phyloP scores from a whole-genome alignment of 2,329 filamentous ascomycete species.

The Stemphylium lycopersici region DNA sequence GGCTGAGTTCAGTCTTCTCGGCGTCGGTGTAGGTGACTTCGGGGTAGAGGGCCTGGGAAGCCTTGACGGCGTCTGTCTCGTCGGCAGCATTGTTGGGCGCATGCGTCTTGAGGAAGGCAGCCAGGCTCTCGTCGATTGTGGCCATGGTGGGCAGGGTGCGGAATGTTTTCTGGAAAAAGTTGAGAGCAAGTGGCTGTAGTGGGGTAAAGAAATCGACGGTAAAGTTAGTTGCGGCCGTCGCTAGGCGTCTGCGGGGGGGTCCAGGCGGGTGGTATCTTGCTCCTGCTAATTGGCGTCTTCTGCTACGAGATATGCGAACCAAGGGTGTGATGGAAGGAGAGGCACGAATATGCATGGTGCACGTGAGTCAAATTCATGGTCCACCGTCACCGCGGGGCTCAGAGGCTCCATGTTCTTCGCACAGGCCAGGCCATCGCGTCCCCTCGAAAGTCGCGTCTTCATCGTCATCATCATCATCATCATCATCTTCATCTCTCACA shows the following conservation, averaged over 20 bases:
- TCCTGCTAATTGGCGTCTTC: constrained; percentile 25
- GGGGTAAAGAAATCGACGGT: constrained; percentile 41
- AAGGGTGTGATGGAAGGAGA: constrained; percentile 25
- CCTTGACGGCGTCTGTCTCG: constrained; percentile 49
- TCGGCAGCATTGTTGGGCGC: constrained; percentile 46
- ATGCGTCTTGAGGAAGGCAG: constrained; percentile 45
- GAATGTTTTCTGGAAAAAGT: constrained; percentile 38
- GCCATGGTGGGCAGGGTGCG: constrained; percentile 40
- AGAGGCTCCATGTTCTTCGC: constrained; percentile 16
- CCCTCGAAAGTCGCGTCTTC: constrained; percentile 11
- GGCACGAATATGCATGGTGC: constrained; percentile 31
- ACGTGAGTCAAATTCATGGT: constrained; percentile 42
- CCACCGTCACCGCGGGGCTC: constrained; percentile 35
- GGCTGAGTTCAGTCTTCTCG: constrained; percentile 85
- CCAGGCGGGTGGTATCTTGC: constrained; percentile 13
- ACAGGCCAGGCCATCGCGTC: constrained; percentile 25
- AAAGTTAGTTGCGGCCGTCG: constrained; percentile 22
- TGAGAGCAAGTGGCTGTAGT: constrained; percentile 33
- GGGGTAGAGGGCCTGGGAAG: constrained; percentile 69
- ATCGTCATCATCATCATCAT: background rate
- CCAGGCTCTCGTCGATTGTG: constrained; percentile 44
- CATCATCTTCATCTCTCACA: background rate
- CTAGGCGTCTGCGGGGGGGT: constrained; percentile 13
- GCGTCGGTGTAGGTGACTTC: constrained; percentile 73
- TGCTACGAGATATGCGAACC: constrained; percentile 32